Percentiles rank a stretch among this genome's conserved stretches.
Conservation (phyloP, 164 flowering plant species). For the Magnolia officinalis region DNA sequence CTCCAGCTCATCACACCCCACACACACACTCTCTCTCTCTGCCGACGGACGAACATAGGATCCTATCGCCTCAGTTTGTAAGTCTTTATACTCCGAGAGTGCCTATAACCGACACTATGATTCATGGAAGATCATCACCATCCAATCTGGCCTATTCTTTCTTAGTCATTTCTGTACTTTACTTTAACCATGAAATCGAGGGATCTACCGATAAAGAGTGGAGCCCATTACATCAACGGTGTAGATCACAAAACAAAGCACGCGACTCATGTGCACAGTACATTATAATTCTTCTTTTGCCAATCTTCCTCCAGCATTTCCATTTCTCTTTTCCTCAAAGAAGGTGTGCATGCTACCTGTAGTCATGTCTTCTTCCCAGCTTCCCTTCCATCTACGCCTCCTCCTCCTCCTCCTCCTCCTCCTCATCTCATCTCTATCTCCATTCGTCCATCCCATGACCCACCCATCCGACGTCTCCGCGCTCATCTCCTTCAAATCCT, state of each 20-base stretch:
- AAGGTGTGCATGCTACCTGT: background rate
- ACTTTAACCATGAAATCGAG: no score
- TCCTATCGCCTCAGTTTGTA: background rate
- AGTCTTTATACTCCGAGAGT: no score
- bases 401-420: conserved; percentile 3
- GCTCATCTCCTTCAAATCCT: conserved; percentile 45
- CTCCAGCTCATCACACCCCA: background rate
- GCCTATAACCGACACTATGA: no score
- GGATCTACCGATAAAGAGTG: no score
- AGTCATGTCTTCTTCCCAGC: background rate
- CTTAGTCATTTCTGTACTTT: no score
- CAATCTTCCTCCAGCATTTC: background rate
- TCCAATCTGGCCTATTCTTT: no score
- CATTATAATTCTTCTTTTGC: no score
- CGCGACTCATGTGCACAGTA: no score
- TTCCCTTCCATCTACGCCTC: background rate
- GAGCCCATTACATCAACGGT: no score
- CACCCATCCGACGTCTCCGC: conserved; percentile 47
- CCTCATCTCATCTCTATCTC: conserved; percentile 3
- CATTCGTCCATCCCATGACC: conserved; percentile 28
- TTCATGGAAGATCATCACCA: no score
- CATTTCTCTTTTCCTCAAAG: background rate
- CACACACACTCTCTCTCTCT: background rate
- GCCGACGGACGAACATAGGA: background rate
- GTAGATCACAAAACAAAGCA: no score